Conservation (phyloP, 495 filamentous ascomycete species). For the Tuber aestivum region DNA sequence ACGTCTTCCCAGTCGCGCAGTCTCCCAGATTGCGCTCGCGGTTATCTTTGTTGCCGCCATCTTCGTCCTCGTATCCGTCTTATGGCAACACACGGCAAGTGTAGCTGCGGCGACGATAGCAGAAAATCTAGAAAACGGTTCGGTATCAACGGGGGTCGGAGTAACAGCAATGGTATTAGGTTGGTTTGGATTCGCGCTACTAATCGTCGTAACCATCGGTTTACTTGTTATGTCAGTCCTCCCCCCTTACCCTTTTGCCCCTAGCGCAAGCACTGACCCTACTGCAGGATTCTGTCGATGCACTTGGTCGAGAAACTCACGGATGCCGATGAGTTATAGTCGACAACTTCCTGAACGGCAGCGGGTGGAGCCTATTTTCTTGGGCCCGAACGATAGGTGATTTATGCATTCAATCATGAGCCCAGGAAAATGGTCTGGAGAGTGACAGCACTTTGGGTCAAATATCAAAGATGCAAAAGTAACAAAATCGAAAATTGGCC, state of each 20-base stretch:
- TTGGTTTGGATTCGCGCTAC: slow-evolving; percentile 88
- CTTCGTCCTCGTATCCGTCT: slow-evolving; percentile 68
- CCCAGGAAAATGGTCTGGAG: not conserved
- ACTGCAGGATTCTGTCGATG: slow-evolving; percentile 41
- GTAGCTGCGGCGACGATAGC: slow-evolving; percentile 89
- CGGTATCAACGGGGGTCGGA: slow-evolving; percentile 79
- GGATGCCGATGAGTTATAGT: slow-evolving; percentile 16
- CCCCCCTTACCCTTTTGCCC: not conserved
- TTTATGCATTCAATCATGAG: not conserved
- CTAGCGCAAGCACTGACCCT: slow-evolving; percentile 12
- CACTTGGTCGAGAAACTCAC: slow-evolving; percentile 42
- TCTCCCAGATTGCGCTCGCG: slow-evolving; percentile 67
- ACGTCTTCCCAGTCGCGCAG: slow-evolving; percentile 68
- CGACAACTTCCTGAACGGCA: not conserved
- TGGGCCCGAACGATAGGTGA: not conserved
- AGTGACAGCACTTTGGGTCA: not conserved
- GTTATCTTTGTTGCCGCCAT: slow-evolving; percentile 74
- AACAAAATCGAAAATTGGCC: not conserved
- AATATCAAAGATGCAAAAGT: not conserved
- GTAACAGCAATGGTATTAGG: slow-evolving; percentile 91
- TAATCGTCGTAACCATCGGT: slow-evolving; percentile 91
- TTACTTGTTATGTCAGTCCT: slow-evolving; percentile 68
- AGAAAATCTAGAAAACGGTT: slow-evolving; percentile 92
- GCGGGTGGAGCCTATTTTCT: not conserved
- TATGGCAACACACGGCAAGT: slow-evolving; percentile 85